These are phyloP conservation scores for Pochonia chlamydosporia DNA, from an alignment of 2,329 filamentous ascomycete species.

Conservation along the genomic window DNA sequence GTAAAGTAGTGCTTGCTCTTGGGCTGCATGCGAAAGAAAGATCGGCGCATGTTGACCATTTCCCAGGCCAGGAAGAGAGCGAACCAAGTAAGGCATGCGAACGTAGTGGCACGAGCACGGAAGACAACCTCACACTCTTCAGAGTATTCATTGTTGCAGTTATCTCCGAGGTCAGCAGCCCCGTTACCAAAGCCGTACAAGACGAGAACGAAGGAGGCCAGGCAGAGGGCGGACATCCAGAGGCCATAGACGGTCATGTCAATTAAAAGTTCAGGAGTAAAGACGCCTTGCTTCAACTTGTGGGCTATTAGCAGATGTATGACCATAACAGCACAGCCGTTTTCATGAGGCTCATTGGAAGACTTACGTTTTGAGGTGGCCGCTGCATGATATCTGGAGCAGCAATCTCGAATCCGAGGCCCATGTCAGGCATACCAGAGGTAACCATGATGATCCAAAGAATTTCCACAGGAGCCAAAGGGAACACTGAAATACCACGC, in stretches of 20 bases:
- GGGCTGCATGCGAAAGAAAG: slow-evolving; percentile 68
- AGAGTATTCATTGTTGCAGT: slow-evolving; percentile 54
- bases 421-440: slow-evolving; percentile 69
- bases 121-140: slow-evolving; percentile 54
- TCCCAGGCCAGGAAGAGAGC: slow-evolving; percentile 73
- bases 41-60: slow-evolving; percentile 63
- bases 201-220: slow-evolving; percentile 46
- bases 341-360: not conserved
- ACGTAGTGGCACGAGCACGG: slow-evolving; percentile 65
- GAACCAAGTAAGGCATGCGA: slow-evolving; percentile 68
- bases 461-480: slow-evolving; percentile 66
- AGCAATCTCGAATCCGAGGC: slow-evolving; percentile 64
- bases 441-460: slow-evolving; percentile 79
- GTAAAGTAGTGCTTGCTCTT: slow-evolving; percentile 54
- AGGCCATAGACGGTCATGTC: slow-evolving; percentile 63
- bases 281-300: slow-evolving; percentile 46
- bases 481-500: slow-evolving; percentile 60
- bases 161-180: slow-evolving; percentile 43
- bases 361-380: slow-evolving; percentile 56
- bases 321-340: too few relatives aligned
- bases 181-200: slow-evolving; percentile 44
- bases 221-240: slow-evolving; percentile 58
- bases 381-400: slow-evolving; percentile 63
- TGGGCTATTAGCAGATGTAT: slow-evolving; percentile 1
- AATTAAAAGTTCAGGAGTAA: slow-evolving; percentile 57